Base-by-base conservation (phyloP, 1,139 yeast genomes). In the Suhomyces atakaporum region DNA sequence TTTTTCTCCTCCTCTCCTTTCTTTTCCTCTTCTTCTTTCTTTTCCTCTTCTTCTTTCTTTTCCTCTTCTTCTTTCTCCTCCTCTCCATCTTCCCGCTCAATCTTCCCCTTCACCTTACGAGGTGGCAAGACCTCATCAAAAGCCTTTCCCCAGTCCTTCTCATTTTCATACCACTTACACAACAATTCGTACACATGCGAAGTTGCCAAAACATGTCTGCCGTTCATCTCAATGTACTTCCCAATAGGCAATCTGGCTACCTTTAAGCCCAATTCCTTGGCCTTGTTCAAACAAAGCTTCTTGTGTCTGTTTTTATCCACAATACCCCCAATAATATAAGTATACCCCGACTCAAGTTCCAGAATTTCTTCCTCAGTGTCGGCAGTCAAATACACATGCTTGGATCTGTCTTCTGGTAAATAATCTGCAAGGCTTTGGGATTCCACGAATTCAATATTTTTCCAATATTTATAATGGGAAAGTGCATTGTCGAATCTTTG, bases 281-380 rank as follows among this genome's bases (percentile, higher is more conserved):
- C 98, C 59, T 90, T 92, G 47, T 84, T 75, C 39, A 79, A 73
- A 60, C 98, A 92, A 33, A 92, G 63, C 44, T 73, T 71, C 61
- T 90, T 90, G 66, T 92, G 85, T 49, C 97, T 75, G 46, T 95
- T 95, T 60, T 90, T 92, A 60, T 92, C 98, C 7, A 92, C 97
- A 37, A 92, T 90, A 0, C 98, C 98, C 7, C 98, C 98, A 36
- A 92, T 81, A 31, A 90, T 77, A 51, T 92, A 92, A 0, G 94
- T 84, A 58, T 74, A 73, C 4, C 81, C 83, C 4, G 81, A 77
- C 43, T 83, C 81, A 33, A 92, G 65, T 13, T 75, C 77, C 23
- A 84, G 62, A 14, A 75, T 74, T 26, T 62, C 66, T 18, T 84
- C 84, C 12, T 82, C 85, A 0, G 96, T 82, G 51, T 92, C 98